Evolutionary conservation across 2,329 filamentous ascomycete genomes (phyloP).

Genomic region (Fusarium oxysporum): DNA sequence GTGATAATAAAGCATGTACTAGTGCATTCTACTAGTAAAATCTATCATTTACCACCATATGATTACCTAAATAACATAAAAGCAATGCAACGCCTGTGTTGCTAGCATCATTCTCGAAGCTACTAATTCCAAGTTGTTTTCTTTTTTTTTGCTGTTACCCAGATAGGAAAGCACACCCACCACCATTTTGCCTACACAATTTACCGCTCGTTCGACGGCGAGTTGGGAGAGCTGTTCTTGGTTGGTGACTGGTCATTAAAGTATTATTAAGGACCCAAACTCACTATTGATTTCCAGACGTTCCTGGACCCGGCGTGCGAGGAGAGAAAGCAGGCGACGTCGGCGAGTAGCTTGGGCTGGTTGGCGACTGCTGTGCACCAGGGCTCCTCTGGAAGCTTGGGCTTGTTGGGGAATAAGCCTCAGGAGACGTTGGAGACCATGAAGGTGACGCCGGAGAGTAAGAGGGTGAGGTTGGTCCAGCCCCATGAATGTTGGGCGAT

Average conservation of each 20-base stretch:
- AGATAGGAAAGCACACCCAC: neutral
- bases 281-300: conserved; percentile 58
- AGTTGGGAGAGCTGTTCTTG: conserved; percentile 57
- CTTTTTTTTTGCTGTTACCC: neutral
- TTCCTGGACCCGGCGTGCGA: conserved; percentile 58
- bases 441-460: conserved; percentile 79
- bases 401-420: conserved; percentile 72
- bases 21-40: conserved; percentile 1
- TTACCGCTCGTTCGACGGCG: conserved; percentile 52
- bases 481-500: conserved; percentile 64
- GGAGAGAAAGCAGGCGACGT: conserved; percentile 62
- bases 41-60: conserved; percentile 6
- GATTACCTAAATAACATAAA: conserved; percentile 3
- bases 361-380: conserved; percentile 69
- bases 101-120: conserved; percentile 1
- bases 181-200: neutral
- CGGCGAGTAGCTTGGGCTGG: conserved; percentile 79
- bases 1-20: neutral
- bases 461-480: conserved; percentile 64
- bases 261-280: conserved; percentile 18
- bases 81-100: conserved; percentile 2
- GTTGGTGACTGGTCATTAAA: conserved; percentile 39
- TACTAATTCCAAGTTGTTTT: conserved; percentile 3
- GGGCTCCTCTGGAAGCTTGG: conserved; percentile 68
- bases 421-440: conserved; percentile 80